phyloP scores from a whole-genome alignment of 768 basidiomycete species.

The Termitomyces sp. region DNA sequence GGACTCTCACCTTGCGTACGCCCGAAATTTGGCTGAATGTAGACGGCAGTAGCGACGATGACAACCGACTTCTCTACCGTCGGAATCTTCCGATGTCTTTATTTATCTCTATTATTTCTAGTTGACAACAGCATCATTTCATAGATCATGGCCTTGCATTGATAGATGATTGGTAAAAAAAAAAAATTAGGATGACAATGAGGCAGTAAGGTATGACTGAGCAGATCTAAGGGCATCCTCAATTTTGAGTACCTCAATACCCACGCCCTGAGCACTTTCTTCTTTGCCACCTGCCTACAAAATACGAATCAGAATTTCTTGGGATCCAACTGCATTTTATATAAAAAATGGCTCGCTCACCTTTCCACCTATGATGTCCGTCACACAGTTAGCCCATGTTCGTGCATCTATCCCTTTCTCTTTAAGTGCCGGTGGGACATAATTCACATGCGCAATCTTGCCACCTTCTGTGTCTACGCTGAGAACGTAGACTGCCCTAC shows the following conservation, averaged over 20 bases:
- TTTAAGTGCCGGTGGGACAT: slow-evolving; percentile 54
- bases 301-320: not conserved
- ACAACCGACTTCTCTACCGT: not conserved
- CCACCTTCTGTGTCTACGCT: slow-evolving; percentile 61
- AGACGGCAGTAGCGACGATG: slow-evolving; percentile 4
- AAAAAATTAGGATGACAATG: slow-evolving; percentile 1
- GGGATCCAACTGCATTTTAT: not conserved
- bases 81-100: slow-evolving; percentile 15
- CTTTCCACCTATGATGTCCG: slow-evolving; percentile 86
- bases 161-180: no score
- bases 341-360: slow-evolving; percentile 30
- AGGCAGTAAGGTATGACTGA: slow-evolving; percentile 27
- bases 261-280: slow-evolving; percentile 87
- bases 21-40: slow-evolving; percentile 12
- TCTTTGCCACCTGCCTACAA: slow-evolving; percentile 90
- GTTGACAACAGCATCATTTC: not conserved
- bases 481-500: slow-evolving; percentile 86
- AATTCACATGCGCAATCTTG: slow-evolving; percentile 88
- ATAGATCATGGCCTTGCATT: no score
- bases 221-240: slow-evolving; percentile 64
- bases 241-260: slow-evolving; percentile 55
- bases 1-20: slow-evolving; percentile 15
- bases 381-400: slow-evolving; percentile 78
- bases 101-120: slow-evolving; percentile 7
- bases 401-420: slow-evolving; percentile 74